phyloP scores from a whole-genome alignment of 768 basidiomycete genomes.

The Trametes villosa region DNA sequence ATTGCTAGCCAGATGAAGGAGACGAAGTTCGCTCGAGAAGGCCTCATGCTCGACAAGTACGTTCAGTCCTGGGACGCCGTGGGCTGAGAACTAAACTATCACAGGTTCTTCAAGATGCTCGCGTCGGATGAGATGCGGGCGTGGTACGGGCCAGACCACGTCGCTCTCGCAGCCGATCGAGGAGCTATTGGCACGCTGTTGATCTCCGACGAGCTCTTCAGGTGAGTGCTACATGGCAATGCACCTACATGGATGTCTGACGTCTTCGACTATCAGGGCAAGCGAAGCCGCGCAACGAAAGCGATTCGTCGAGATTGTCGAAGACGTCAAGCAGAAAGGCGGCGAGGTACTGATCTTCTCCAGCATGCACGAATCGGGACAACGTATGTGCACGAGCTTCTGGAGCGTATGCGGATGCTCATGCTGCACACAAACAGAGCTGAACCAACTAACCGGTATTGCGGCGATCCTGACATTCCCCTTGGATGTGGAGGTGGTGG shows the following conservation, averaged over 20 bases:
- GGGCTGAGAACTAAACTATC: neutral
- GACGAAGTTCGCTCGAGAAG: conserved; percentile 96
- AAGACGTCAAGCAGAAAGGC: conserved; percentile 85
- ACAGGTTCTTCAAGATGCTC: conserved; percentile 97
- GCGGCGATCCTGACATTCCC: conserved; percentile 97
- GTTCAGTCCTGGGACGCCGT: neutral
- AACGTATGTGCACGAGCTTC: conserved; percentile 59
- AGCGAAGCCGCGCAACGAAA: conserved; percentile 79
- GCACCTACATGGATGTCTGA: too few relatives aligned
- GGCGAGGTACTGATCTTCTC: conserved; percentile 97
- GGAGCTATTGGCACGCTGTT: conserved; percentile 93
- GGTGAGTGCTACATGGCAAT: conserved; percentile 48
- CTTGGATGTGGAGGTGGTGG: conserved; percentile 92
- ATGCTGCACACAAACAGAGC: conserved; percentile 53
- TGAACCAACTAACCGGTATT: conserved; percentile 94
- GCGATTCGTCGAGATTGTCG: conserved; percentile 85
- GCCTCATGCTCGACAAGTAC: conserved; percentile 87
- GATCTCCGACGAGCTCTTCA: conserved; percentile 93
- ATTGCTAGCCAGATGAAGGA: conserved; percentile 80
- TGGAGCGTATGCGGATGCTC: neutral
- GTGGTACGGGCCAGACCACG: conserved; percentile 98
- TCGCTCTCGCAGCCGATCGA: conserved; percentile 86
- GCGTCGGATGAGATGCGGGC: conserved; percentile 93
- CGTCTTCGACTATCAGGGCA: conserved; percentile 51
- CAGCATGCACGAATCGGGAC: conserved; percentile 99